Evolutionary conservation across 164 flowering plant species (phyloP), one percentile per base, ranked within the genome.

Genomic region (Annona cherimola): DNA sequence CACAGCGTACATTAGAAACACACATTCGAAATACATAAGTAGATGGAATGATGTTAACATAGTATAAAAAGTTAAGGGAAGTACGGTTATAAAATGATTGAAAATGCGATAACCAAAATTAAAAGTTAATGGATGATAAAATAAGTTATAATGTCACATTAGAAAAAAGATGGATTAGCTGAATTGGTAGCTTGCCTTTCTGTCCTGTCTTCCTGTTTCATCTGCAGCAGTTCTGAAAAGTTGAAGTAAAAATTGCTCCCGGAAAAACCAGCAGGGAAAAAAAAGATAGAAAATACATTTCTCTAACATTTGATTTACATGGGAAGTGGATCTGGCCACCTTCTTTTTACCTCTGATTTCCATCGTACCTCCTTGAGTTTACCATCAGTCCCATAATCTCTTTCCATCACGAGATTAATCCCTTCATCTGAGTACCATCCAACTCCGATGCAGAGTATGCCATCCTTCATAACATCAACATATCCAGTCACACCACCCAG

Each of bases 351-450:
- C 84, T 95, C 99, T 4, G 99, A 73, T 77, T 90, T 93, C 68
- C 46, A 83, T 63, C 96, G 75, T 9, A 89, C 96, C 61, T 95
- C 99, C 76, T 81, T 91, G 61, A 95, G 95, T 81, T 85, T 91
- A 69, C 99, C 99, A 81, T 95, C 96, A 0, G 76, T 46, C 41
- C 89, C 98, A 79, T 95, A 93, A 74, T 95, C 98, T 77, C 98
- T 87, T 78, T 93, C 99, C 98, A 95, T 93, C 9, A 91, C 97
- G 63, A 95, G 94, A 77, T 95, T 93, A 72, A 90, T 85, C 42
- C 97, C 99, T 80, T 95, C 98, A 50, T 89, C 93, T 0, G 97
- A 93, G 73, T 93, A 90, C 95, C 99, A 95, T 11, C 98, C 93
- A 45, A 90, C 94, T 12, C 99, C 99, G 67, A 95, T 85, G 62